Evolutionary conservation across 2,329 filamentous ascomycete genomes (phyloP).

Genomic region (Talaromyces islandicus): DNA sequence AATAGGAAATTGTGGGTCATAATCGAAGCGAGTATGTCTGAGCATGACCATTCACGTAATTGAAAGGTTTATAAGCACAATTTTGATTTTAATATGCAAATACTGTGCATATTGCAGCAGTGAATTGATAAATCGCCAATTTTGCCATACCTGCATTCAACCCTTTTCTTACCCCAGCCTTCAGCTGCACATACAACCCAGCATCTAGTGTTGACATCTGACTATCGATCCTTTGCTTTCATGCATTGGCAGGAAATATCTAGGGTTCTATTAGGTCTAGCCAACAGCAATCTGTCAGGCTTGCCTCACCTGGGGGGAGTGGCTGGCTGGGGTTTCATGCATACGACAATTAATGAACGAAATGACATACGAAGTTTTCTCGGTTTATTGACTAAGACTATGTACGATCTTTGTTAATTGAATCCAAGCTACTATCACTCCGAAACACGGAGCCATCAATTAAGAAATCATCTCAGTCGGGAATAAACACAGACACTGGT

Average conservation of each 20-base stretch:
- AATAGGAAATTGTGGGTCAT: neutral
- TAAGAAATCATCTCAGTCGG: neutral
- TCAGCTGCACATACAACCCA: neutral
- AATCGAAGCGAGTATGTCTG: neutral
- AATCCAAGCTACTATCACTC: neutral
- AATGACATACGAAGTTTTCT: neutral
- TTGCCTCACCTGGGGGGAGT: neutral
- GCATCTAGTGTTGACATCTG: neutral
- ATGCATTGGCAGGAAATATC: neutral
- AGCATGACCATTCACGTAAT: neutral
- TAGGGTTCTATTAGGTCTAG: neutral
- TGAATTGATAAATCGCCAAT: neutral
- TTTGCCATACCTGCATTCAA: neutral
- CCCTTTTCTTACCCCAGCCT: neutral
- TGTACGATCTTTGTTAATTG: neutral
- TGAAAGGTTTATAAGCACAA: neutral
- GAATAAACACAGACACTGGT: neutral
- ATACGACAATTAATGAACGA: neutral
- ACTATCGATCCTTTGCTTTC: neutral
- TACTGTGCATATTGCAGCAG: neutral
- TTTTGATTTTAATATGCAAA: neutral
- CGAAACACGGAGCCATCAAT: neutral
- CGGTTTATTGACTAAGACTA: neutral
- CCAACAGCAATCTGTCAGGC: neutral
- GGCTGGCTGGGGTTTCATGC: neutral